Evolutionary conservation across 2,329 filamentous ascomycete species (phyloP).

Genomic region (Orbilia javanica): DNA sequence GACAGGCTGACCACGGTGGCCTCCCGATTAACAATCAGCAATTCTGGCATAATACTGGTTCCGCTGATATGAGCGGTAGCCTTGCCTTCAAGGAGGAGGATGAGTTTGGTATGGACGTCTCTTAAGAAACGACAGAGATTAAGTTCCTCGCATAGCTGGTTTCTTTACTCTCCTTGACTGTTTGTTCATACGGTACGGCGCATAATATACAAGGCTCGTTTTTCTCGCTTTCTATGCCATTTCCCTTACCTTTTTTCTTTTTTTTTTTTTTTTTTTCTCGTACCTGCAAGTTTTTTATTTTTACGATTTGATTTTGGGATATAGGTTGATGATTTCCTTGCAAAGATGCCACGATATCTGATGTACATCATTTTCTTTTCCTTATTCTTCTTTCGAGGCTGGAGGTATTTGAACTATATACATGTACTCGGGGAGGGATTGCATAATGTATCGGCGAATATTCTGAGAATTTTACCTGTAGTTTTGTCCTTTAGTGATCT

Average conservation of each 20-base stretch:
- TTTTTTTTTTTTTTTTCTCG: conserved; percentile 49
- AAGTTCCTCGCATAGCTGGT: conserved; percentile 58
- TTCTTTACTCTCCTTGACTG: conserved; percentile 43
- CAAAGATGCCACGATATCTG: conserved; percentile 56
- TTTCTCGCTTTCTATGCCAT: conserved; percentile 34
- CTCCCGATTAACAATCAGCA: conserved; percentile 76
- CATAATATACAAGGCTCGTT: conserved; percentile 57
- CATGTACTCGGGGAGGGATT: conserved; percentile 57
- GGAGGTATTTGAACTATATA: conserved; percentile 51
- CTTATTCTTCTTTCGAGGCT: conserved; percentile 7
- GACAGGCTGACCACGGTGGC: conserved; percentile 64
- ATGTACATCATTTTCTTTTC: conserved; percentile 54
- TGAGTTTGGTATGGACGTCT: conserved; percentile 84
- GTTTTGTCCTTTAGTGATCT: neutral
- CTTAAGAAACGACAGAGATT: conserved; percentile 67
- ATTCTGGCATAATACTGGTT: conserved; percentile 74
- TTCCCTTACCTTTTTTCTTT: no score
- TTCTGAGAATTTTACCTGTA: conserved; percentile 62
- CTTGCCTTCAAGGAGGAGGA: conserved; percentile 94
- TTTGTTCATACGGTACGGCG: conserved; percentile 59
- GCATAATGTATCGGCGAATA: conserved; percentile 60
- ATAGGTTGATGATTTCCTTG: conserved; percentile 56
- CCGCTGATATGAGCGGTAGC: conserved; percentile 68
- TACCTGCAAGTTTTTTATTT: conserved; percentile 59
- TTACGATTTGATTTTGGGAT: no score